A percentile compares a stretch with the other conserved stretches of the same genome.
phyloP scores from a whole-genome alignment of 495 filamentous ascomycete genomes.

The Neurospora terricola region DNA sequence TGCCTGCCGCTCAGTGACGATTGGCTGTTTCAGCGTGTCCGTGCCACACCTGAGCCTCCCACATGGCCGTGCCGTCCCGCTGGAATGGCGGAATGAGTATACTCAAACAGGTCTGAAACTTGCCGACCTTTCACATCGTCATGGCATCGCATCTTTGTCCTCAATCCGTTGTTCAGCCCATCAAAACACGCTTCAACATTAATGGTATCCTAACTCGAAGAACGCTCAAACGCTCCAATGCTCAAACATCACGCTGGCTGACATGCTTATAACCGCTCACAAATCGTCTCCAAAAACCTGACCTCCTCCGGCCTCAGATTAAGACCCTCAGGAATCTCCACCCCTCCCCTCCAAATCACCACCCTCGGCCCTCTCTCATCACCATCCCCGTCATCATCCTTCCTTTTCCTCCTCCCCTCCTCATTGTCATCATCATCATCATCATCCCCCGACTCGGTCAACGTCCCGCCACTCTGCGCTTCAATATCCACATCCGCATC shows the following conservation, averaged over 20 bases:
- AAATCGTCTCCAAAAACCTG: slow-evolving; percentile 9
- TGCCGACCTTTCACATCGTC: too few relatives aligned
- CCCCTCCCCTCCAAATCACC: slow-evolving; percentile 5
- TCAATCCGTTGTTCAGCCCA: neutral
- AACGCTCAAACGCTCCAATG: neutral
- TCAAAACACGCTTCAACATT: neutral
- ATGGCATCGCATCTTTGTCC: neutral
- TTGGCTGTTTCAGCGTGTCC: neutral
- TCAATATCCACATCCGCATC: neutral
- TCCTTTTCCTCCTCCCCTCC: neutral
- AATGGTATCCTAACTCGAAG: neutral
- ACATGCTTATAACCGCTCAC: slow-evolving; percentile 6
- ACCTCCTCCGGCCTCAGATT: slow-evolving; percentile 11
- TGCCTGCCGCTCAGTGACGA: neutral
- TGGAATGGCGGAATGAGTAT: neutral
- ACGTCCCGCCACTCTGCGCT: neutral
- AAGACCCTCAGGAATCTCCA: slow-evolving; percentile 11
- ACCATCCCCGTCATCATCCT: neutral
- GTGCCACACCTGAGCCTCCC: neutral
- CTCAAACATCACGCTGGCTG: neutral
- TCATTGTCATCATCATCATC: neutral
- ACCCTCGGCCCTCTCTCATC: neutral
- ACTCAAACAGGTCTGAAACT: neutral
- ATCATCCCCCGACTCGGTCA: neutral
- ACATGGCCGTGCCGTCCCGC: neutral